A percentile compares a stretch with the other conserved stretches of the same genome.
Conservation (phyloP, 2,329 filamentous ascomycete genomes). For the Kalmusia sp. region DNA sequence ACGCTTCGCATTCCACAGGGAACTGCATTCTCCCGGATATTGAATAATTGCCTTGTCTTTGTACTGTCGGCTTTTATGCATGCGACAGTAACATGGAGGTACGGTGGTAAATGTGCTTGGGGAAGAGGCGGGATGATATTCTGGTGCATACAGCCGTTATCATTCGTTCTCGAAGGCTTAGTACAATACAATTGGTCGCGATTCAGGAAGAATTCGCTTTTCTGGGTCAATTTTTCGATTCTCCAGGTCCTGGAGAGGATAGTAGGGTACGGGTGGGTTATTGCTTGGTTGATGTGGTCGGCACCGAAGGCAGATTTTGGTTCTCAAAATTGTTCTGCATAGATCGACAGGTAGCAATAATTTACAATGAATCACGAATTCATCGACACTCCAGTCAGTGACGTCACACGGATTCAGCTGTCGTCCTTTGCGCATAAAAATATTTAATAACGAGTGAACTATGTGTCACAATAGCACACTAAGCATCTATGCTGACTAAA, state of each 20-base stretch:
- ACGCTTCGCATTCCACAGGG: conserved; percentile 4
- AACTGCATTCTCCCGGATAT: background rate
- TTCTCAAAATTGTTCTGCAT: background rate
- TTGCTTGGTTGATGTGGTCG: conserved; percentile 6
- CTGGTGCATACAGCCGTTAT: conserved; percentile 10
- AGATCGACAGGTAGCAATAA: too few species aligned
- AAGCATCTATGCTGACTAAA: too few species aligned
- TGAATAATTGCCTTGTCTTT: conserved; percentile 10
- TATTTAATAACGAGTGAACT: too few species aligned
- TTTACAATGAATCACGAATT: too few species aligned
- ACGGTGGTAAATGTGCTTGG: conserved; percentile 4
- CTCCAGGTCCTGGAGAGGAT: background rate
- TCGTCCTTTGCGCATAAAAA: too few species aligned
- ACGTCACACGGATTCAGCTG: too few species aligned
- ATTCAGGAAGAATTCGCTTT: background rate
- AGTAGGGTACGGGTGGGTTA: conserved; percentile 6
- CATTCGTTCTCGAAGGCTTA: conserved; percentile 6
- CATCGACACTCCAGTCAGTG: too few species aligned
- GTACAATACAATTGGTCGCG: conserved; percentile 2
- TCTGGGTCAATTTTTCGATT: background rate
- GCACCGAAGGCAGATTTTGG: conserved; percentile 4
- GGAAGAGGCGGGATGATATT: conserved; percentile 4
- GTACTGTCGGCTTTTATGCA: conserved; percentile 10
- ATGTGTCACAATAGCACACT: too few species aligned
- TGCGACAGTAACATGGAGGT: background rate